Percentiles rank a stretch among this genome's conserved stretches.
Conservation (phyloP, 176 grass and related monocot genomes). For the Bothriochloa decipiens region DNA sequence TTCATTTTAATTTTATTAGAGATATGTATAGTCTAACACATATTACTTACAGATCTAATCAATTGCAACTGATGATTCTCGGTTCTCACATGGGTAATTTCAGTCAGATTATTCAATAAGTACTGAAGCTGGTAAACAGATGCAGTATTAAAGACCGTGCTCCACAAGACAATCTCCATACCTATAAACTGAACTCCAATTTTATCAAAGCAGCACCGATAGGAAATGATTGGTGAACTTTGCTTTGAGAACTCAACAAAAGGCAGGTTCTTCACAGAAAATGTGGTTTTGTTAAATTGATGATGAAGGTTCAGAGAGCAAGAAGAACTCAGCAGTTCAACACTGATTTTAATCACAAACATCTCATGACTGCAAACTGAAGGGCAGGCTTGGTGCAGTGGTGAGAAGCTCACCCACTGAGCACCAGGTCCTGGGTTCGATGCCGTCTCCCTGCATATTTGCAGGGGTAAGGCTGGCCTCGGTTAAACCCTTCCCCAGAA, state of each 20-base stretch:
- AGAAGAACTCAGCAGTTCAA: neutral
- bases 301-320: neutral
- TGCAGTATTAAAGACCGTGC: neutral
- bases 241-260: neutral
- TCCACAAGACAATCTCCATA: neutral
- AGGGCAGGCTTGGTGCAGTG: no score
- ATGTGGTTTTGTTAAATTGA: neutral
- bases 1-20: neutral
- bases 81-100: neutral
- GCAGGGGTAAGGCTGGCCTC: no score
- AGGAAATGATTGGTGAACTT: neutral
- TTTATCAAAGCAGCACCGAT: neutral
- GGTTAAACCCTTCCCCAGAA: no score
- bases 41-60: neutral
- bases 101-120: neutral
- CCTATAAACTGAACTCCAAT: neutral
- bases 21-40: no score
- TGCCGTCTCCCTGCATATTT: no score
- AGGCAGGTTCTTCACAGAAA: neutral
- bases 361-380: neutral
- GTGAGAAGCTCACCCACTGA: no score
- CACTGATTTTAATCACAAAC: no score
- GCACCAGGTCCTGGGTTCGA: no score
- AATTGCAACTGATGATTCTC: neutral
- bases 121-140: neutral